Evolutionary conservation across 2,329 filamentous ascomycete species (phyloP).

Genomic region (Rutstroemia sp.): DNA sequence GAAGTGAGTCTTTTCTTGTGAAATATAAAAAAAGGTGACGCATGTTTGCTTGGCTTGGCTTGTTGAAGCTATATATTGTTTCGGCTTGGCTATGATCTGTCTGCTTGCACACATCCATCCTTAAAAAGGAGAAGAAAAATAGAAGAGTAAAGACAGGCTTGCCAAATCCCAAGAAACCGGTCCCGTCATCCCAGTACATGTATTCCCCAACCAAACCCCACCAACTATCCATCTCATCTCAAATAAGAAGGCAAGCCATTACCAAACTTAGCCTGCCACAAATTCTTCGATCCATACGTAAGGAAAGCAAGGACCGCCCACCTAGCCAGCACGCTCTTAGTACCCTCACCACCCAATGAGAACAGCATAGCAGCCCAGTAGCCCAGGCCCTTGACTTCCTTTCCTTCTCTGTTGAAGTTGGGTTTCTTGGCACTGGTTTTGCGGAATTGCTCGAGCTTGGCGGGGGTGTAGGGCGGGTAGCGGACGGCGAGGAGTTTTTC

Average conservation of each 20-base stretch:
- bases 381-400: constrained; percentile 39
- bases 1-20: background rate
- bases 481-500: constrained; percentile 60
- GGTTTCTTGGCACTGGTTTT: constrained; percentile 40
- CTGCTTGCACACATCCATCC: background rate
- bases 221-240: constrained; percentile 6
- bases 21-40: background rate
- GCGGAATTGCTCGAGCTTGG: constrained; percentile 37
- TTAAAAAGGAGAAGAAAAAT: background rate
- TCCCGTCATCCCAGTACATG: background rate
- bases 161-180: background rate
- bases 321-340: constrained; percentile 15
- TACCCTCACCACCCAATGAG: constrained; percentile 42
- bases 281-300: constrained; percentile 3
- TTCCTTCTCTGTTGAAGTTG: constrained; percentile 56
- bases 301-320: constrained; percentile 7
- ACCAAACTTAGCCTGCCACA: background rate
- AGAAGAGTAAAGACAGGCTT: background rate
- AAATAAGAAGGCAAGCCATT: constrained; percentile 8
- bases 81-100: background rate
- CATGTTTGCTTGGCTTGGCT: background rate
- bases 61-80: background rate
- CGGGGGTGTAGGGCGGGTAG: constrained; percentile 53
- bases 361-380: constrained; percentile 49
- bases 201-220: background rate